Conservation (phyloP, 352 stramenopile genomes). For the Globisporangium cylindrosporum region DNA sequence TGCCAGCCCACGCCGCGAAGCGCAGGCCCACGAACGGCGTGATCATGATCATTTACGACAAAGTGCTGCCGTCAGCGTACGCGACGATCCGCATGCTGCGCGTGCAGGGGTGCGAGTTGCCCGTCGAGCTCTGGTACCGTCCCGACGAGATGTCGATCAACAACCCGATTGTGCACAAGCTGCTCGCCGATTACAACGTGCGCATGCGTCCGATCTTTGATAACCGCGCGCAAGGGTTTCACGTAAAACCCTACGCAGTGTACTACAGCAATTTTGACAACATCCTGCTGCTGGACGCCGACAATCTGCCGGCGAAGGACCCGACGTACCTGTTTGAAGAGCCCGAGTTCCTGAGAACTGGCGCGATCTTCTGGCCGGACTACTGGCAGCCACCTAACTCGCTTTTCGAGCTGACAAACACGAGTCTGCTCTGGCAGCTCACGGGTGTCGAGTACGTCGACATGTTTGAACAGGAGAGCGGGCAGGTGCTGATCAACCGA, state of each 20-base stretch:
- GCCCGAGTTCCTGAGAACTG: slow-evolving; percentile 64
- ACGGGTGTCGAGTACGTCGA: slow-evolving; percentile 68
- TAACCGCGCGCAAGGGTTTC: slow-evolving; percentile 63
- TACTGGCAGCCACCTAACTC: slow-evolving; percentile 83
- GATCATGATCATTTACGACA: slow-evolving; percentile 86
- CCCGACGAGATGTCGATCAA: slow-evolving; percentile 85
- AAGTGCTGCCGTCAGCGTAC: slow-evolving; percentile 72
- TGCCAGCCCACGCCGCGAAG: slow-evolving; percentile 41
- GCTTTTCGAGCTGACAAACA: slow-evolving; percentile 76
- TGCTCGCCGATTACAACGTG: slow-evolving; percentile 71
- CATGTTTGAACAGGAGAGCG: slow-evolving; percentile 86
- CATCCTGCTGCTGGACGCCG: slow-evolving; percentile 74
- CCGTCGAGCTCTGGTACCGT: slow-evolving; percentile 84
- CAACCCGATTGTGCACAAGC: slow-evolving; percentile 69
- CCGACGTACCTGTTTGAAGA: slow-evolving; percentile 85
- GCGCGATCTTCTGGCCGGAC: slow-evolving; percentile 85
- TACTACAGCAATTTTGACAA: slow-evolving; percentile 89
- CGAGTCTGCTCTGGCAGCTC: slow-evolving; percentile 74
- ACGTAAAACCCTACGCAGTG: slow-evolving; percentile 82
- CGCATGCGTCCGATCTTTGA: slow-evolving; percentile 82
- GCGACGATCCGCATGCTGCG: slow-evolving; percentile 77
- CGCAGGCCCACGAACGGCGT: slow-evolving; percentile 66
- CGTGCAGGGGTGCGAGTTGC: slow-evolving; percentile 69
- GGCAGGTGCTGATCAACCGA: slow-evolving; percentile 82
- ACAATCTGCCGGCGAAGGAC: slow-evolving; percentile 80